These are phyloP conservation scores for Mimosa bimucronata DNA, from an alignment of 306 rosid species.

Conservation along the genomic window DNA sequence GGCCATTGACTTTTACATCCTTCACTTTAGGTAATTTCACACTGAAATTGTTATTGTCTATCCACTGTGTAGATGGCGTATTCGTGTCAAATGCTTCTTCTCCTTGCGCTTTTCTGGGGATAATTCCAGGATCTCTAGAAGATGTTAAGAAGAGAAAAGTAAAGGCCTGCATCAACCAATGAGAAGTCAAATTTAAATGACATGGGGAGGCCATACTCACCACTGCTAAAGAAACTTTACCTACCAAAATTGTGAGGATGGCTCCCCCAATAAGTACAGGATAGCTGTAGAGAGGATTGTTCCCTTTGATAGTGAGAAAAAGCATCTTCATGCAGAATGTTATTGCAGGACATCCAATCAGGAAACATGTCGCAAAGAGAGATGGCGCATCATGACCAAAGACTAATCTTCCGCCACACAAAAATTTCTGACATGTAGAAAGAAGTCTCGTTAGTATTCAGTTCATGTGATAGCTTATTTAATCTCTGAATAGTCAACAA, in stretches of 20 bases:
- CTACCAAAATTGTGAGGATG: slow-evolving; percentile 81
- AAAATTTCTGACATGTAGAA: slow-evolving; percentile 67
- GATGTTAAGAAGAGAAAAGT: slow-evolving; percentile 82
- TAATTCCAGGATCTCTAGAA: slow-evolving; percentile 91
- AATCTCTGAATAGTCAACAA: not conserved
- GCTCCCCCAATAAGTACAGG: slow-evolving; percentile 64
- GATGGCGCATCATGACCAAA: slow-evolving; percentile 84
- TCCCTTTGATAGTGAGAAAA: slow-evolving; percentile 37
- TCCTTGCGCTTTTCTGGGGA: slow-evolving; percentile 65
- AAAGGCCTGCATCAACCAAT: slow-evolving; percentile 68
- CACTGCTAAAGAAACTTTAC: slow-evolving; percentile 47
- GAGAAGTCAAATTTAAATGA: slow-evolving; percentile 31
- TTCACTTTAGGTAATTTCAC: slow-evolving; percentile 72
- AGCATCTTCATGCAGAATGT: slow-evolving; percentile 77
- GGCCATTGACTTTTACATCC: slow-evolving; percentile 71
- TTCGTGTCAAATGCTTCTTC: slow-evolving; percentile 48
- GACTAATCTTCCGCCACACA: slow-evolving; percentile 82
- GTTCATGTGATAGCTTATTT: not conserved
- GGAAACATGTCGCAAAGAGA: slow-evolving; percentile 61
- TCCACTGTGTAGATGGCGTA: slow-evolving; percentile 68
- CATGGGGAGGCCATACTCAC: slow-evolving; percentile 25
- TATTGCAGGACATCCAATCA: slow-evolving; percentile 88
- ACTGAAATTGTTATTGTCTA: slow-evolving; percentile 48
- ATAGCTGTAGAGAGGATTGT: slow-evolving; percentile 43
- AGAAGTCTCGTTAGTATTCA: slow-evolving; percentile 10